phyloP scores from a whole-genome alignment of 441 rosid genomes.

The Codiaeum variegatum region DNA sequence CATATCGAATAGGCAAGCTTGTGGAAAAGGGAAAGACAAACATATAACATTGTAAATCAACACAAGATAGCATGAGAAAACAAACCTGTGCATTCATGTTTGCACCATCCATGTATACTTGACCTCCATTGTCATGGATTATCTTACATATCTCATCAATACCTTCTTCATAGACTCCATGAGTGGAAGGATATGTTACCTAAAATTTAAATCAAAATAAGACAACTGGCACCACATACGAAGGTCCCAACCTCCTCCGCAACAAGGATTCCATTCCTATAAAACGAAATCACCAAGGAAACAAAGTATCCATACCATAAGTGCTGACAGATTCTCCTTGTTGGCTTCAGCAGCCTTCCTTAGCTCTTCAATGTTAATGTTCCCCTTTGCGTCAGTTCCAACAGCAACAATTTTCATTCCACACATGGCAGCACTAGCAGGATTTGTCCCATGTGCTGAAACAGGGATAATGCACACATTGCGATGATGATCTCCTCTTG shows the following conservation, averaged over 20 bases:
- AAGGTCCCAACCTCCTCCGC: conserved; percentile 1
- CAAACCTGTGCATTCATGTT: conserved; percentile 97
- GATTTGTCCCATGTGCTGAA: conserved; percentile 98
- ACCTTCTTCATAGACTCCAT: conserved; percentile 94
- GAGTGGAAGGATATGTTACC: conserved; percentile 97
- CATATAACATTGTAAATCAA: neutral
- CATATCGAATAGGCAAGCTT: neutral
- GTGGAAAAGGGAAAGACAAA: neutral
- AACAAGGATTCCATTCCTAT: neutral
- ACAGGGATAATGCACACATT: conserved; percentile 94
- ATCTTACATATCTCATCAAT: conserved; percentile 89
- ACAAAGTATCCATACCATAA: conserved; percentile 50
- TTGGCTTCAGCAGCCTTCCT: conserved; percentile 89
- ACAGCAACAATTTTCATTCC: conserved; percentile 95
- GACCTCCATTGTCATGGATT: conserved; percentile 92
- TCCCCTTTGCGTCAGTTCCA: conserved; percentile 96
- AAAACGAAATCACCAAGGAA: neutral
- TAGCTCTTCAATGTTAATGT: conserved; percentile 83
- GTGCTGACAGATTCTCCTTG: conserved; percentile 81
- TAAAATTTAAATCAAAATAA: conserved; percentile 28
- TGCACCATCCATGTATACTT: conserved; percentile 98
- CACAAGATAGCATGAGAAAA: conserved; percentile 9
- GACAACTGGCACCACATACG: neutral
- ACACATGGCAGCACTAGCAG: conserved; percentile 98
- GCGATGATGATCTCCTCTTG: conserved; percentile 95